Percentiles rank a stretch among this genome's conserved stretches.
Conservation (phyloP, 1,139 yeast species). For the Meyerozyma carpophila region DNA sequence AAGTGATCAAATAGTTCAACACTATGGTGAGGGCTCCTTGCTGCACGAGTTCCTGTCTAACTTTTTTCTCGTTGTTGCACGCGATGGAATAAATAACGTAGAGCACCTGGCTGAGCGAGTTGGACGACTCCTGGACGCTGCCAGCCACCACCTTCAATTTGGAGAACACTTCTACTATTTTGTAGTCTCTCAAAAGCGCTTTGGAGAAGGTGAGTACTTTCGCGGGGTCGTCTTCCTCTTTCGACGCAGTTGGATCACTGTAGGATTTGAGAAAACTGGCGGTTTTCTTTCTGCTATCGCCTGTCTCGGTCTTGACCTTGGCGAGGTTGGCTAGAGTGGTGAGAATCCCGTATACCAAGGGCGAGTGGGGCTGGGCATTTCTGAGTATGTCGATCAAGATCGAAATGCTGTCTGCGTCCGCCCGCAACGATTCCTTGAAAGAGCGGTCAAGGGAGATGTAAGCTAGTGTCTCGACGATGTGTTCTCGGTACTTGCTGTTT, state of each 20-base stretch:
- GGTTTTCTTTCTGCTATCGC: not conserved
- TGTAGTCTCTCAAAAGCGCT: not conserved
- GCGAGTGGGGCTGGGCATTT: not conserved
- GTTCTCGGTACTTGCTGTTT: not conserved
- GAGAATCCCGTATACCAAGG: not conserved
- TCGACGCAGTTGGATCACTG: not conserved
- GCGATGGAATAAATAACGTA: slow-evolving; percentile 23
- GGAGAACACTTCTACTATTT: slow-evolving; percentile 14
- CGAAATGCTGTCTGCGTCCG: not conserved
- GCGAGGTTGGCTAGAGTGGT: not conserved
- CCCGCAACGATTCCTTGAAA: not conserved
- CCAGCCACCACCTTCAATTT: slow-evolving; percentile 17
- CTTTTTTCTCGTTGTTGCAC: slow-evolving; percentile 17
- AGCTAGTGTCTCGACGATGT: not conserved
- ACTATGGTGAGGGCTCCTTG: slow-evolving; percentile 42
- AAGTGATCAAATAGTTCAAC: slow-evolving; percentile 31
- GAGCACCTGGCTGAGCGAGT: slow-evolving; percentile 15
- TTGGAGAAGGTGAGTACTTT: not conserved
- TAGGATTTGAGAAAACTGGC: not conserved
- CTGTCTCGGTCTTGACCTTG: not conserved
- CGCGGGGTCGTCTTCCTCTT: not conserved
- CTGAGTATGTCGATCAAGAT: not conserved
- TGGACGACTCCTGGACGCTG: slow-evolving; percentile 10
- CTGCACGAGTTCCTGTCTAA: slow-evolving; percentile 34
- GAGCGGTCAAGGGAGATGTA: not conserved